Base-by-base conservation (phyloP, 495 filamentous ascomycete species). In the Penicillium chermesinum region DNA sequence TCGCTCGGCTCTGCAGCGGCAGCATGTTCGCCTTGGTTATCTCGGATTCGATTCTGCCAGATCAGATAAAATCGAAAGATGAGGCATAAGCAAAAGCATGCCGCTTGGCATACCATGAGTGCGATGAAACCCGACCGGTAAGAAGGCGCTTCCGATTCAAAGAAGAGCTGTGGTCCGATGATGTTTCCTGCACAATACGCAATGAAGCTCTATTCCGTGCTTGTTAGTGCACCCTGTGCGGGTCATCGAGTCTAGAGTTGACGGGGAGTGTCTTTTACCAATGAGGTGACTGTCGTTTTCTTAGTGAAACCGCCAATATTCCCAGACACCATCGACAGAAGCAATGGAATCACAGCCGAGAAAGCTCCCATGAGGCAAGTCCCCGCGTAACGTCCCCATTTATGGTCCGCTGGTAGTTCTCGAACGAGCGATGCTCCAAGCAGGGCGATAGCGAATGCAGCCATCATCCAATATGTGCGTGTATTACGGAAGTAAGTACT, bases 171-270 rank as follows among this genome's bases (percentile, higher is more conserved):
- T 3, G 58, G 58, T 0, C 54, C 58, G 21, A 52, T 46, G 38
- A 57, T 54, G 21, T 61, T 61, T 2, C 75, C 75, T 8, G 74
- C 55, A 43, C 72, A 78, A 50, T 77, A 58, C 7, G 37, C 54
- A 16, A 61, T 45, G 25, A 61, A 61, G 35, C 48, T 36, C 50
- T n/a, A n/a, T n/a, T n/a, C n/a, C n/a, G n/a, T n/a, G n/a, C n/a
- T n/a, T n/a, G n/a, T n/a, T n/a, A n/a, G n/a, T n/a, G n/a, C n/a
- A n/a, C n/a, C n/a, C n/a, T n/a, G n/a, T 52, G 49, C 10, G 17
- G 4, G 21, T 16, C 15, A 20, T 49, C 27, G 18, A 16, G 21
- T 20, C 19, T 12, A 5, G 21, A 14, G 8, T 16, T 10, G 7
- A 13, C 6, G 15, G 21, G 2, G n/a, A n/a, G 17, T 10, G 4